phyloP scores from a whole-genome alignment of 352 stramenopile species.

The Globisporangium takayamanum region DNA sequence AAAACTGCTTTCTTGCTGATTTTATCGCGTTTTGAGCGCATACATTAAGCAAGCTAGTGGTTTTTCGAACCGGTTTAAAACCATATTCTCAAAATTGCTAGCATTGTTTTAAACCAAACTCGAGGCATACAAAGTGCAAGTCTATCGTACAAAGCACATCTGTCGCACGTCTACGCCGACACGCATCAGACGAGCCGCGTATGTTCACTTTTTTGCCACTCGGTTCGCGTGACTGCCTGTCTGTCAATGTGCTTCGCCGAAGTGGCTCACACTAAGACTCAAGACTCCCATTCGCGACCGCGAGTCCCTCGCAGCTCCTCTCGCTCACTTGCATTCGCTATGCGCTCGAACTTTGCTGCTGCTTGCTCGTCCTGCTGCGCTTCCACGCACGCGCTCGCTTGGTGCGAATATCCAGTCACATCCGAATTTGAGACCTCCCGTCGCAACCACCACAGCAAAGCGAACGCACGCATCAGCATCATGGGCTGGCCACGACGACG shows the following conservation, averaged over 20 bases:
- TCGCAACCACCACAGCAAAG: not conserved
- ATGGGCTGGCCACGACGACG: constrained; percentile 17
- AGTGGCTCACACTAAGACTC: no score
- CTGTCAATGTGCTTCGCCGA: no score
- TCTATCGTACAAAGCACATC: no score
- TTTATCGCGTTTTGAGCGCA: not conserved
- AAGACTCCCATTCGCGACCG: no score
- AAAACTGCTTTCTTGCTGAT: not conserved
- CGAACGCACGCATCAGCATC: not conserved
- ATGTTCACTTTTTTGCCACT: no score
- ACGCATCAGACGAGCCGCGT: no score
- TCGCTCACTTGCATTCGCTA: not conserved
- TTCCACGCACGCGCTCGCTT: not conserved
- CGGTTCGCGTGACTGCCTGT: no score
- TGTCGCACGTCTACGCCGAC: no score
- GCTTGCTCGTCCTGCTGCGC: not conserved
- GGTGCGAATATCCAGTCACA: constrained; percentile 9
- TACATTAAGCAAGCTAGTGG: not conserved
- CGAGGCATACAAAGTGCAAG: not conserved
- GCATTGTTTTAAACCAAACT: not conserved
- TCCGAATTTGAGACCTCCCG: constrained; percentile 9
- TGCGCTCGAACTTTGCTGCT: not conserved
- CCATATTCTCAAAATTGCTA: not conserved
- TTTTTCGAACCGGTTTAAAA: not conserved
- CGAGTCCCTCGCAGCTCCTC: no score